Evolutionary conservation across 306 rosid genomes (phyloP), one percentile per base, ranked within the genome.

Genomic region (Adenanthera pavonina): DNA sequence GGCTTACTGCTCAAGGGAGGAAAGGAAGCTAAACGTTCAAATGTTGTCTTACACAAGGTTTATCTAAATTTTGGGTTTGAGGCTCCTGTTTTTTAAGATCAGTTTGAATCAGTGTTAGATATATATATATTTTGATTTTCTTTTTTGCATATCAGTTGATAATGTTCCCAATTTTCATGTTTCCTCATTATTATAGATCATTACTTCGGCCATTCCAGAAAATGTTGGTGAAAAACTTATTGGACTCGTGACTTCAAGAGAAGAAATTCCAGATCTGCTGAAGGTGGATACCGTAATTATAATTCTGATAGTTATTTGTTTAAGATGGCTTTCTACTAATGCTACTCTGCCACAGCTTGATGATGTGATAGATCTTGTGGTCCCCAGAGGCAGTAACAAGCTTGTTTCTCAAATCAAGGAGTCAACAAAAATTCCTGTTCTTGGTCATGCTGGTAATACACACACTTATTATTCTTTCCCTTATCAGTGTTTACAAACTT

Each of bases 1-100:
- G 99, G 97, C 79, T 84, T 95, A 79, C 90, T 95, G 73, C 97
- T 95, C 62, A 93, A 95, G 88, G 99, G 99, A 38, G 99, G 97
- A 79, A 90, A 94, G 86, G 97, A 91, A 86, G 97, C 97, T 76
- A 84, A 86, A 64, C 83, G 94, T 68, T 92, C 99, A 67, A 95
- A 93, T 85, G 87, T 88, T 0, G 78, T 82, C 82, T 84, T 95
- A 81, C 97, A 95, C 87, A 90, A 93, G 99, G 99, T 95, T 79
- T 81, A 83, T 49, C 11, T 60, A 53, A 57, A 75, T 78, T 68
- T 61, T 57, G 40, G 34, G 35, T 78, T 7, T 74, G 62, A 59
- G 61, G 68, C 68, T 65, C 33, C 33, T 73, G 46, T 43, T 49
- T 71, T 70, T 59, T n/a, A 54, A 75, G 62, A 44, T 85, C 57